phyloP scores from a whole-genome alignment of 116 monocot genomes.

The Phalaenopsis hybrid region DNA sequence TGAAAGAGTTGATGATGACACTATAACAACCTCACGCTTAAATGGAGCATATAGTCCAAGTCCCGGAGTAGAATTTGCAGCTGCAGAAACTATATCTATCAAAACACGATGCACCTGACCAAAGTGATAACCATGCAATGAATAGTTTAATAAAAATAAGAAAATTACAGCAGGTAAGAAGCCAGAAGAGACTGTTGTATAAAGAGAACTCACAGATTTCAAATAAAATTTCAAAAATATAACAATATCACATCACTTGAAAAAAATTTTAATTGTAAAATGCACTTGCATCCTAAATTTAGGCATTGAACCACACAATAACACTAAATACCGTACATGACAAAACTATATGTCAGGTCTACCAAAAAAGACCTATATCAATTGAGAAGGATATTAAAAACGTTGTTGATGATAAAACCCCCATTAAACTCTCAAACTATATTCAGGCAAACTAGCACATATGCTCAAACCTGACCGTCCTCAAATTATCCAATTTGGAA shows the following conservation, averaged over 20 bases:
- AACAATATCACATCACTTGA: not conserved
- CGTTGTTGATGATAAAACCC: not conserved
- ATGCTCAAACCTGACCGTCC: not conserved
- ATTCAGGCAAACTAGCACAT: not conserved
- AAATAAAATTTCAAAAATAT: not conserved
- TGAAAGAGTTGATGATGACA: not conserved
- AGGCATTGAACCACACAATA: not conserved
- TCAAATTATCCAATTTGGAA: not conserved
- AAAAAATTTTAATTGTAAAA: not conserved
- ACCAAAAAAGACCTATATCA: not conserved
- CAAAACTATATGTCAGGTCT: not conserved
- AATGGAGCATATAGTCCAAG: conserved; percentile 91
- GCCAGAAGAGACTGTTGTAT: not conserved
- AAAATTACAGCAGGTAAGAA: not conserved
- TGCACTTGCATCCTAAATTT: not conserved
- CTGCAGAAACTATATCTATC: conserved; percentile 75
- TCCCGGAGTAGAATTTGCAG: conserved; percentile 89
- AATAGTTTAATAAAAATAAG: not conserved
- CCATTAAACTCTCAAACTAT: not conserved
- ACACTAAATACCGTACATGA: not conserved
- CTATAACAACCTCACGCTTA: conserved; percentile 70
- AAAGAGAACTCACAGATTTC: not conserved
- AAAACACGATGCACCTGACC: conserved; percentile 85
- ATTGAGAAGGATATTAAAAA: not conserved
- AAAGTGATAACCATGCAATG: not conserved